Evolutionary conservation across 345 rosid species (phyloP).

Genomic region (Firmiana major): DNA sequence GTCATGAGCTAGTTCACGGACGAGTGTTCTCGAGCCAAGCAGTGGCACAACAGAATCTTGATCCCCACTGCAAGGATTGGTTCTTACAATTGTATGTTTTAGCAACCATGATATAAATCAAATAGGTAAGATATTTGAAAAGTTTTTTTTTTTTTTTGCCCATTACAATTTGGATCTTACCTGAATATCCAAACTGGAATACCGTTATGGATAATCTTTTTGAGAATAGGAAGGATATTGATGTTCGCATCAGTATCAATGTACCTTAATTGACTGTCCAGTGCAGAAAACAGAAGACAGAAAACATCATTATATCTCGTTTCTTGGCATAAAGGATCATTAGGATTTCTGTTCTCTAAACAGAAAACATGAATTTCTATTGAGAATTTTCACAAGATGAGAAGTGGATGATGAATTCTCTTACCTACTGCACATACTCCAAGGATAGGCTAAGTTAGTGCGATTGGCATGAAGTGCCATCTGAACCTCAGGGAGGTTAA

Average conservation of each 20-base stretch:
- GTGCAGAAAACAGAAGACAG: constrained; percentile 11
- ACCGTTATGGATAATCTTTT: constrained; percentile 49
- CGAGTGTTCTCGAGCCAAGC: constrained; percentile 69
- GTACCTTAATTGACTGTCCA: constrained; percentile 55
- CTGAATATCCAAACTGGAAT: constrained; percentile 86
- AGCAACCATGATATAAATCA: neutral
- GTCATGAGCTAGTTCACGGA: constrained; percentile 72
- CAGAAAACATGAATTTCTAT: too few relatives aligned
- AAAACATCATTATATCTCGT: neutral
- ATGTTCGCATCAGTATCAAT: constrained; percentile 48
- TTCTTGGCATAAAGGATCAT: neutral
- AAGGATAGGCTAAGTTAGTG: constrained; percentile 52
- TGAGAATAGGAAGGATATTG: constrained; percentile 76
- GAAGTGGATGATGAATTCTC: too few relatives aligned
- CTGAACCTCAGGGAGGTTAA: constrained; percentile 89
- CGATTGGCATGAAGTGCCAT: constrained; percentile 86
- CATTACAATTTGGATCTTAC: constrained; percentile 23
- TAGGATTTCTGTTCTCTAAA: neutral
- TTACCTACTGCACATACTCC: constrained; percentile 93
- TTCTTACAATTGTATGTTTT: neutral
- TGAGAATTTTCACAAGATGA: too few relatives aligned
- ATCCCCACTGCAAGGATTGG: constrained; percentile 54
- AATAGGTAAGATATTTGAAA: neutral
- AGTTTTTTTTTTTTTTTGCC: neutral
- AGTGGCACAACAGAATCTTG: constrained; percentile 87